These are phyloP conservation scores for Aspergillus cejpii DNA, from an alignment of 2,329 filamentous ascomycete genomes.

Conservation along the genomic window DNA sequence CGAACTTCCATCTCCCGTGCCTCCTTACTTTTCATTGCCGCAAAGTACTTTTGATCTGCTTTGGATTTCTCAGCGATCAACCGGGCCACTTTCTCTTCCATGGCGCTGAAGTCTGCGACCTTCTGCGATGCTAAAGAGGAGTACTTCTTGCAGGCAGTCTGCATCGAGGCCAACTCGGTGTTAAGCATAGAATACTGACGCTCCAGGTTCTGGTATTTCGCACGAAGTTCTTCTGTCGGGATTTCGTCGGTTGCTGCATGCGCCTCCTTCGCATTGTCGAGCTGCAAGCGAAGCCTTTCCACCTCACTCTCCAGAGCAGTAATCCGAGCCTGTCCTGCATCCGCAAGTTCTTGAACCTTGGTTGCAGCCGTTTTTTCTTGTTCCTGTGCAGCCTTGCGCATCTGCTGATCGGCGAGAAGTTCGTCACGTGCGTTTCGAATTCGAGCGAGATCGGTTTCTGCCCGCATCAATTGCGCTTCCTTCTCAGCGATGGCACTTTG, in stretches of 20 bases:
- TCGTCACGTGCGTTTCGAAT: slow-evolving; percentile 82
- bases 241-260: slow-evolving; percentile 52
- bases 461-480: slow-evolving; percentile 71
- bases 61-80: slow-evolving; percentile 86
- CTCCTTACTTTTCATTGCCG: slow-evolving; percentile 89
- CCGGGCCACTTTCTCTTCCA: slow-evolving; percentile 71
- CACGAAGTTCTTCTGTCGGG: slow-evolving; percentile 62
- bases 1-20: slow-evolving; percentile 73
- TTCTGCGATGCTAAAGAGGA: slow-evolving; percentile 81
- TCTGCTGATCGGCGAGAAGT: slow-evolving; percentile 69
- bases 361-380: slow-evolving; percentile 63
- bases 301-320: slow-evolving; percentile 74
- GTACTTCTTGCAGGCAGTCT: slow-evolving; percentile 83
- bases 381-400: slow-evolving; percentile 72
- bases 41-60: slow-evolving; percentile 96
- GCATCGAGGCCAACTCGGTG: slow-evolving; percentile 80
- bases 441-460: slow-evolving; percentile 77
- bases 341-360: slow-evolving; percentile 72
- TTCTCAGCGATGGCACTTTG: slow-evolving; percentile 66
- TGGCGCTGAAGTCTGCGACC: slow-evolving; percentile 63
- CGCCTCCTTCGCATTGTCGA: slow-evolving; percentile 43
- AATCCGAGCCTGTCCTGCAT: slow-evolving; percentile 74
- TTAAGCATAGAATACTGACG: slow-evolving; percentile 78
- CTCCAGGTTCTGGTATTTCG: slow-evolving; percentile 67
- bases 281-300: slow-evolving; percentile 57